Evolutionary conservation across 306 rosid genomes (phyloP), one percentile per base, ranked within the genome.

Genomic region (Gleditsia sinensis): DNA sequence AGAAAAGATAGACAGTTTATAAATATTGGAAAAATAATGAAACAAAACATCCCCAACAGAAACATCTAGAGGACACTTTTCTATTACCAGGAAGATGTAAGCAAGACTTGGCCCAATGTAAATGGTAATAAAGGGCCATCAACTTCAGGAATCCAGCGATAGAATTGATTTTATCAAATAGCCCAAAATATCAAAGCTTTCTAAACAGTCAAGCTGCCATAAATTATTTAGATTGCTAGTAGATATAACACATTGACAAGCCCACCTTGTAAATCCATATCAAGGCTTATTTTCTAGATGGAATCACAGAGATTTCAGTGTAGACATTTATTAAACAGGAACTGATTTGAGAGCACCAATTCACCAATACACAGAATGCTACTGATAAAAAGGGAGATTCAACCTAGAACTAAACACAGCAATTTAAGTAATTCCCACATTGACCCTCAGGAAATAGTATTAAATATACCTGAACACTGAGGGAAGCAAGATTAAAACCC

Each of bases 401-500:
- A 12, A 48, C 40, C 69, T 53, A 50, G 12, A 61, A 49, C 42
- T 57, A 79, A 70, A 45, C 42, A 51, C 28, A 23, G 33, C 7
- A 23, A 43, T 30, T 70, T 68, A n/a, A n/a, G n/a, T 43, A 69
- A 70, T 27, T 34, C 61, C 62, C 36, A 43, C 21, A 56, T 51
- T 40, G 72, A 61, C 63, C 32, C 49, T 71, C 76, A 67, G 81
- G 55, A 27, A 67, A 62, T 30, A n/a, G 64, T 54, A 75, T 67
- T 20, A 42, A 66, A 81, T 70, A 73, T 85, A 94, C 98, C 98
- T 94, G 98, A 82, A 94, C 96, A 81, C 80, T 89, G 59, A 94
- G 88, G 21, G 91, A 83, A 67, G 96, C 98, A 83, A 94, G 97
- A 87, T 94, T 94, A 78, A 94, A 94, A 63, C 98, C 98, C 86